phyloP scores from a whole-genome alignment of 768 basidiomycete species.

The Floccularia luteovirens region DNA sequence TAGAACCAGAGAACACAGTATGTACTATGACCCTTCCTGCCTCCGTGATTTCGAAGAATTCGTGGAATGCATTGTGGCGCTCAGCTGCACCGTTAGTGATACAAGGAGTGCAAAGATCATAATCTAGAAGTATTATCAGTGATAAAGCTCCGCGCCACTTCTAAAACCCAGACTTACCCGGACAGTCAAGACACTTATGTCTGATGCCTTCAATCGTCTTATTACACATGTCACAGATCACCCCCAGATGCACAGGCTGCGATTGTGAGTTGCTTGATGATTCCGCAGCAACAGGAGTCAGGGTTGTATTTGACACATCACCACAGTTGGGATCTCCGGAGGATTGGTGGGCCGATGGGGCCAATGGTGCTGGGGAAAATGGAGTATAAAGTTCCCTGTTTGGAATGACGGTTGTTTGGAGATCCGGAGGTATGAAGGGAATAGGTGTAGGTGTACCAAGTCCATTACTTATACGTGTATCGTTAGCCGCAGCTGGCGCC shows the following conservation, averaged over 20 bases:
- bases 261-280: too few relatives aligned
- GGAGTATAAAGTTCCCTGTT: slow-evolving; percentile 1
- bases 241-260: slow-evolving; percentile 50
- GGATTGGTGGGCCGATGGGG: too few relatives aligned
- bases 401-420: background rate
- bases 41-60: slow-evolving; percentile 62
- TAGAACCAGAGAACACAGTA: slow-evolving; percentile 37
- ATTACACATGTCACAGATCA: slow-evolving; percentile 64
- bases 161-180: slow-evolving; percentile 30
- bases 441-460: background rate
- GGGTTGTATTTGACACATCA: too few relatives aligned
- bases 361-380: slow-evolving; percentile 15
- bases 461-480: background rate
- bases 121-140: slow-evolving; percentile 33
- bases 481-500: background rate
- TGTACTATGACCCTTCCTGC: slow-evolving; percentile 64
- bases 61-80: slow-evolving; percentile 53
- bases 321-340: too few relatives aligned
- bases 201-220: slow-evolving; percentile 53
- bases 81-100: slow-evolving; percentile 38
- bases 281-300: too few relatives aligned
- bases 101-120: slow-evolving; percentile 63
- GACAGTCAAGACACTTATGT: slow-evolving; percentile 78
- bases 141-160: background rate
- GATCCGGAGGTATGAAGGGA: slow-evolving; percentile 2